Conservation (phyloP, 768 basidiomycete genomes). For the Mycena amicta region DNA sequence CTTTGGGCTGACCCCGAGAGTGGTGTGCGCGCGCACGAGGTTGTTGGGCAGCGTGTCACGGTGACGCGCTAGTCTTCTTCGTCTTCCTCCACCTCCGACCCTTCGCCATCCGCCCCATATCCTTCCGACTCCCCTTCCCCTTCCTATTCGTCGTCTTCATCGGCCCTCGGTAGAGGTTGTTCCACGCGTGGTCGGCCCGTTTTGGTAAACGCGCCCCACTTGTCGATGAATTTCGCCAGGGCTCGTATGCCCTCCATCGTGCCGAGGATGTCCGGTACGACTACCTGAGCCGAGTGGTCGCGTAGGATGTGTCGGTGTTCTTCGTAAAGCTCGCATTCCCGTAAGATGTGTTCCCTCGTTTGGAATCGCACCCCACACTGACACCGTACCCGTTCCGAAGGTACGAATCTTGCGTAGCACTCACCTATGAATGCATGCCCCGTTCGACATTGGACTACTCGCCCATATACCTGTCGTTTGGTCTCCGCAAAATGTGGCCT, state of each 20-base stretch:
- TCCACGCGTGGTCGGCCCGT: neutral
- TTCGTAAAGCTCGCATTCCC: constrained; percentile 14
- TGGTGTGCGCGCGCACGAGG: no score
- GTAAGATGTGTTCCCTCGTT: constrained; percentile 21
- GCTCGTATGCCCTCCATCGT: neutral
- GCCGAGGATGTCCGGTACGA: neutral
- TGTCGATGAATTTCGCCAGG: neutral
- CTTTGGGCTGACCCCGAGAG: no score
- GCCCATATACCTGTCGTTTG: constrained; percentile 14
- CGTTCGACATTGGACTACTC: constrained; percentile 20
- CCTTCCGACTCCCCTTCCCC: no score
- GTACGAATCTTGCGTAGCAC: constrained; percentile 22
- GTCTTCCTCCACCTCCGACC: no score
- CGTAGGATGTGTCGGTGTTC: constrained; percentile 7
- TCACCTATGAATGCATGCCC: constrained; percentile 27
- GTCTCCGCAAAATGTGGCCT: constrained; percentile 1
- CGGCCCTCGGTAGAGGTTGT: neutral
- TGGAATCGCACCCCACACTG: constrained; percentile 20
- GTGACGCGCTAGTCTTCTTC: no score
- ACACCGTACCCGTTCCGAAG: constrained; percentile 15
- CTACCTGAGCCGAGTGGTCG: neutral
- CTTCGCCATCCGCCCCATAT: no score
- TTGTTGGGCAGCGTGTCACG: no score
- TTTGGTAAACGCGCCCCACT: neutral
- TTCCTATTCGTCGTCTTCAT: neutral